Percentiles rank a stretch among this genome's conserved stretches.
These are phyloP conservation scores for Boletus rufocinnamomeus DNA, from an alignment of 768 basidiomycete species.

Conservation along the genomic window DNA sequence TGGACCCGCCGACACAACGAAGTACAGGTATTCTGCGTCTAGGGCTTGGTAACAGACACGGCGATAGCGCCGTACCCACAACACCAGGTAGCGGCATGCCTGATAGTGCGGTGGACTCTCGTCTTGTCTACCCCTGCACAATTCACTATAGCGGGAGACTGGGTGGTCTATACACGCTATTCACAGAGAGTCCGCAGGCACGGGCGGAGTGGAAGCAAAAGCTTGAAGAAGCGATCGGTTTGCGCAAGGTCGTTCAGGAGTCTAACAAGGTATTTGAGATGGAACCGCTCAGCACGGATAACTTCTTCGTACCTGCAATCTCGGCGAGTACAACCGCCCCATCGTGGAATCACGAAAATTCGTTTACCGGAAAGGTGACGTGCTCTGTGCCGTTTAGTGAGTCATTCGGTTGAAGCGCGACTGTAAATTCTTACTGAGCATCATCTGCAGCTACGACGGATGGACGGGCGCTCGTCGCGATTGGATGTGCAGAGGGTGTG, in stretches of 20 bases:
- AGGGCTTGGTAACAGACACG: conserved; percentile 44
- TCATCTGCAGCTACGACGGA: conserved; percentile 68
- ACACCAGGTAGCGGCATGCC: conserved; percentile 35
- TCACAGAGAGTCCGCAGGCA: conserved; percentile 75
- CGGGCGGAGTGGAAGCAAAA: conserved; percentile 89
- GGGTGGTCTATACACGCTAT: conserved; percentile 85
- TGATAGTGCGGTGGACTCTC: conserved; percentile 58
- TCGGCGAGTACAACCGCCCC: conserved; percentile 47
- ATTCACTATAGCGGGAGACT: conserved; percentile 86
- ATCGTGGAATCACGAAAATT: conserved; percentile 67
- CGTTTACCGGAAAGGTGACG: conserved; percentile 83
- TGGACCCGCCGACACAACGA: conserved; percentile 75
- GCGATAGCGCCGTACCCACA: conserved; percentile 27
- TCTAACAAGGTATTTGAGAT: conserved; percentile 95
- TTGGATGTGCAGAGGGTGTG: conserved; percentile 94
- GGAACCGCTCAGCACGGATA: conserved; percentile 85
- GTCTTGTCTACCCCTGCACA: conserved; percentile 83
- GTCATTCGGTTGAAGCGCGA: conserved; percentile 11
- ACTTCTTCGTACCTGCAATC: conserved; percentile 77
- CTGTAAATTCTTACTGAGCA: conserved; percentile 11
- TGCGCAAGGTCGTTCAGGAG: conserved; percentile 87
- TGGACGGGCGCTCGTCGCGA: conserved; percentile 82
- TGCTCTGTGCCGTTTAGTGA: conserved; percentile 92
- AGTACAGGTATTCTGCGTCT: conserved; percentile 71
- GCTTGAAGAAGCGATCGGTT: conserved; percentile 82